Evolutionary conservation across 148 eudicot genomes (phyloP), one percentile per base, ranked within the genome.

Genomic region (Fallopia convolvulus): DNA sequence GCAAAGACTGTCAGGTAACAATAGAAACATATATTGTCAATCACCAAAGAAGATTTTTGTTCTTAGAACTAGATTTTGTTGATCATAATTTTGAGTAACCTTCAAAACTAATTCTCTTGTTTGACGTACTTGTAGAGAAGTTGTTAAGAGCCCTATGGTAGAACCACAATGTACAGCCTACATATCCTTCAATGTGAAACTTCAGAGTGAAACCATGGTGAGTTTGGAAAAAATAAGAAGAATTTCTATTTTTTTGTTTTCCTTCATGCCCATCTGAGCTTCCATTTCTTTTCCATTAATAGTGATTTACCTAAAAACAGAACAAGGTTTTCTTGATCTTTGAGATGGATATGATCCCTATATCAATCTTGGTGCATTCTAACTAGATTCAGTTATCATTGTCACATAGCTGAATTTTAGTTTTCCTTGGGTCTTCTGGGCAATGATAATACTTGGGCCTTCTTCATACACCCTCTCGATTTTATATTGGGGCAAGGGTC

Each of bases 91-190:
- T 1, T 7, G 18, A 55, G 21, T 55, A n/a, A 55, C 17, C 21
- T n/a, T 55, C 20, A n/a, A 15, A 17, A n/a, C 20, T 17, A n/a
- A 55, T 4, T 55, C 20, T 0, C 60, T 30, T 30, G 17, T 30
- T 56, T 26, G 70, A 30, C 30, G 9, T 79, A 47, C 33, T 78
- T 87, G 83, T 82, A 93, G 98, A 85, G 98, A 93, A 84, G 84
- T 91, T 84, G 98, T 93, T 66, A 85, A 84, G 65, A 89, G 97
- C 82, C 97, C 93, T 74, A 93, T 93, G 98, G 93, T 91, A 80
- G 97, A 93, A 85, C 97, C 92, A 48, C 98, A 93, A 75, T 93
- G 98, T 84, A 88, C 90, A 9, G 97, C 89, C 72, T 93, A 93
- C 78, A 81, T 93, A 65, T 88, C 92, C 86, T 87, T 91, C 79